Evolutionary conservation across 2,329 filamentous ascomycete species (phyloP).

Genomic region (Cytospora mali): DNA sequence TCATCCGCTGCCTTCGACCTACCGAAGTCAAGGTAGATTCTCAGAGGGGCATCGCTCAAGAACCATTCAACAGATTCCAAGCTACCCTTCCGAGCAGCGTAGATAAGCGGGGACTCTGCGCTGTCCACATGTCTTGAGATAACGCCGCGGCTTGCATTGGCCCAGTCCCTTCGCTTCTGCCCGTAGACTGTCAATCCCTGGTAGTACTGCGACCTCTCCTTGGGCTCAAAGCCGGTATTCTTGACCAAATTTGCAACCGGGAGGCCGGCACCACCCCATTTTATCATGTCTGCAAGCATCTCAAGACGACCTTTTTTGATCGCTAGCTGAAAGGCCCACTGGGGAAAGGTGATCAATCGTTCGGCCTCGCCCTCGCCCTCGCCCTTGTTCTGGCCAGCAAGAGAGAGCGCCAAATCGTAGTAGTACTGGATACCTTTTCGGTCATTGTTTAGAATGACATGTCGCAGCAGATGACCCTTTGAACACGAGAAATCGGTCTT

Average conservation of each 20-base stretch:
- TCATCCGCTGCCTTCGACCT: conserved; percentile 59
- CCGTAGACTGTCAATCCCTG: conserved; percentile 77
- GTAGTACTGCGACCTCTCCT: conserved; percentile 71
- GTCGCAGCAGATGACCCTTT: conserved; percentile 41
- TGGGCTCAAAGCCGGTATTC: conserved; percentile 63
- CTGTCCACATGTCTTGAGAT: conserved; percentile 44
- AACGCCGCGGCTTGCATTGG: conserved; percentile 58
- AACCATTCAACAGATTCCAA: conserved; percentile 78
- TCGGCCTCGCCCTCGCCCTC: conserved; percentile 38
- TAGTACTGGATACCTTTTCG: conserved; percentile 56
- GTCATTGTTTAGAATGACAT: conserved; percentile 57
- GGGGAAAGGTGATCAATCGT: conserved; percentile 44
- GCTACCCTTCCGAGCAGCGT: conserved; percentile 58
- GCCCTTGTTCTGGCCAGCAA: conserved; percentile 43
- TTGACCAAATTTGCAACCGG: conserved; percentile 68
- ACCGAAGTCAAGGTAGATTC: conserved; percentile 69
- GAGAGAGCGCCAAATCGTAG: conserved; percentile 55
- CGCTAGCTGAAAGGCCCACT: conserved; percentile 46
- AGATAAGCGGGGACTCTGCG: conserved; percentile 60
- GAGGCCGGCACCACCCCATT: conserved; percentile 67
- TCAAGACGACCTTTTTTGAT: conserved; percentile 54
- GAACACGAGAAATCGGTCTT: conserved; percentile 32
- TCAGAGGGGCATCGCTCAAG: conserved; percentile 68
- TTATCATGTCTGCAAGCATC: conserved; percentile 66
- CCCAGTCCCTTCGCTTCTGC: conserved; percentile 74